Conservation (phyloP, 108 stramenopile genomes). For the Thalassiosira profunda region DNA sequence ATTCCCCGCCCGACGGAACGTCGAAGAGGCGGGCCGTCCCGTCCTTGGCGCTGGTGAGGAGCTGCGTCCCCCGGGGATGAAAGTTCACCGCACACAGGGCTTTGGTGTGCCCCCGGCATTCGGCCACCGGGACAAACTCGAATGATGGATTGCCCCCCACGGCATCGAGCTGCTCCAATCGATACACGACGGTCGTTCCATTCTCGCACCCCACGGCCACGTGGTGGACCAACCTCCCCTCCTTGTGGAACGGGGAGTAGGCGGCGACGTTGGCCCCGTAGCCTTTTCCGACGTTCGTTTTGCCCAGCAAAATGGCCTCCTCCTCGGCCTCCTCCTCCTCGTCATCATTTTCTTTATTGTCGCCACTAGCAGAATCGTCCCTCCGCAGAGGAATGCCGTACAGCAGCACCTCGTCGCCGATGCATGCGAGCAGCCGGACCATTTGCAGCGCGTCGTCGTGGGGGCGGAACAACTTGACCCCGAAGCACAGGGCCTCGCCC, state of each 20-base stretch:
- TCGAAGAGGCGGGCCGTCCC: conserved; percentile 82
- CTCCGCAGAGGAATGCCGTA: conserved; percentile 37
- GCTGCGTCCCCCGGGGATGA: conserved; percentile 46
- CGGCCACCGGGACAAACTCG: conserved; percentile 19
- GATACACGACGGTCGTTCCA: conserved; percentile 62
- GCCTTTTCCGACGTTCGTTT: conserved; percentile 21
- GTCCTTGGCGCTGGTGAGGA: conserved; percentile 82
- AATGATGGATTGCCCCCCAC: background rate
- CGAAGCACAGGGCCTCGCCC: conserved; percentile 42
- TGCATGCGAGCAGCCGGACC: conserved; percentile 40
- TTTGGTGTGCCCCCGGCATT: conserved; percentile 69
- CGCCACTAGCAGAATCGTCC: too few species aligned
- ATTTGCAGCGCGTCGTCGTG: conserved; percentile 9
- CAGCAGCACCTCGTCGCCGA: conserved; percentile 45
- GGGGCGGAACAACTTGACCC: conserved; percentile 30
- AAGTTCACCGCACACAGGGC: conserved; percentile 72
- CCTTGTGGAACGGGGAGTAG: conserved; percentile 18
- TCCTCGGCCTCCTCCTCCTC: background rate
- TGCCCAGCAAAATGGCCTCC: conserved; percentile 32
- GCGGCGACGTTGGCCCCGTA: conserved; percentile 43
- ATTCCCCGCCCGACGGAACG: conserved; percentile 4
- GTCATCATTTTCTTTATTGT: too few species aligned
- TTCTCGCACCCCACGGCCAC: conserved; percentile 87
- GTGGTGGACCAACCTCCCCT: conserved; percentile 52
- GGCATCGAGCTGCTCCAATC: conserved; percentile 5